Evolutionary conservation across 2,329 filamentous ascomycete species (phyloP), one percentile per base, ranked within the genome.

Genomic region (Arthrobotrys sinensis): DNA sequence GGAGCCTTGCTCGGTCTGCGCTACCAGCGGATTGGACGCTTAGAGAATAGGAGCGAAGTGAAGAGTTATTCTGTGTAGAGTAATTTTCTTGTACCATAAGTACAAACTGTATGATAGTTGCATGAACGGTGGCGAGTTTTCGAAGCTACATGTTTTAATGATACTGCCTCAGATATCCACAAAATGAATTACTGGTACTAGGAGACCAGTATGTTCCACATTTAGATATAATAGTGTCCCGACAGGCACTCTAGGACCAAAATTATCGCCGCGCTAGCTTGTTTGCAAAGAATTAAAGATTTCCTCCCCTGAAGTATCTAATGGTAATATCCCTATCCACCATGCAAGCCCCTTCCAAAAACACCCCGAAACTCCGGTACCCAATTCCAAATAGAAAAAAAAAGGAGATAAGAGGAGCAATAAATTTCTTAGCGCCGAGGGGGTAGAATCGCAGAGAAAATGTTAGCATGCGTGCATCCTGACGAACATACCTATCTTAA

Each of bases 31-130:
- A 46, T 43, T 78, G 43, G 24, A 78, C 21, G 75, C 75, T 32
- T 78, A 68, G 36, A 64, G 0, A 24, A 10, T 43, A 46, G 16
- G 11, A 19, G 34, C 14, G 38, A 46, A 24, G 24, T 19, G n/a
- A 34, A 10, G n/a, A 14, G 43, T 48, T 64, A 64, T 28, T 43
- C 55, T 46, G 19, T 48, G 50, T 52, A 48, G 40, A 43, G 24
- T 70, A 62, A 57, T 40, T 57, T 57, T 64, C 67, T 60, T 72
- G 68, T 65, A 72, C 53, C 68, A 72, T 72, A 73, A 66, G 55
- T 60, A 43, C 55, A 60, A 48, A 4, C 16, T 73, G 69, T 73
- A 73, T 65, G 60, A 73, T 73, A 73, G 40, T 64, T 64, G 40
- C 48, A 28, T 28, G 55, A 60, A 14, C 1, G 36, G 55, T 43